Evolutionary conservation across 441 rosid genomes (phyloP), one percentile per base, ranked within the genome.

Genomic region (Theobroma grandiflorum): DNA sequence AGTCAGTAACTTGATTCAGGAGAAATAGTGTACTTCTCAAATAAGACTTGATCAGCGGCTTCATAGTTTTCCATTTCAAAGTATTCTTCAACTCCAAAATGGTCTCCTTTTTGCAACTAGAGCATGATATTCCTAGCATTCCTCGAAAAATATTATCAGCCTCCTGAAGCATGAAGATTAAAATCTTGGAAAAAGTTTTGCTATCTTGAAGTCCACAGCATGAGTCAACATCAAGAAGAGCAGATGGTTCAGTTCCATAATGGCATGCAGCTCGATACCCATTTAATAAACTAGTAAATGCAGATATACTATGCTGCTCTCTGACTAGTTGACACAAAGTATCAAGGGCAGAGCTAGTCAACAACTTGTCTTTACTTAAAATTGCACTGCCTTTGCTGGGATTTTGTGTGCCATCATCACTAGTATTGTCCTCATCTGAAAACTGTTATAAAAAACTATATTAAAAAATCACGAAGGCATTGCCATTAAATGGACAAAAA

Each of bases 261-360:
- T 86, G 93, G 84, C 98, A 93, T 53, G 94, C 97, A 80, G 98
- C 92, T 81, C 94, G 89, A 84, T 92, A 96, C 75, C 89, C 92
- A 84, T 95, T 96, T 77, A 93, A 69, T 66, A 95, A 76, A 78
- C 89, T 87, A 69, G 72, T 75, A 72, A 96, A 80, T 72, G 97
- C 95, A 77, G 91, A 83, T 61, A 89, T 80, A 80, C 85, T 87
- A 47, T 86, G 88, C 76, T 89, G 82, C 86, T 91, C 89, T 40
- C 65, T 81, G 75, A 91, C 89, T 78, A 83, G 83, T 79, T 84
- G 87, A 83, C 85, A 88, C 85, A 87, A 84, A 55, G 79, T 80
- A 72, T 85, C 86, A 79, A 94, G 72, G 35, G 87, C 78, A 82
- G 91, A 84, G 64, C 85, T 78, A 8, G 88, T 87, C 82, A 92